Percentiles rank a stretch among this genome's conserved stretches.
Conservation (phyloP, 106 monocot genomes). For the Dioscorea dumetorum region DNA sequence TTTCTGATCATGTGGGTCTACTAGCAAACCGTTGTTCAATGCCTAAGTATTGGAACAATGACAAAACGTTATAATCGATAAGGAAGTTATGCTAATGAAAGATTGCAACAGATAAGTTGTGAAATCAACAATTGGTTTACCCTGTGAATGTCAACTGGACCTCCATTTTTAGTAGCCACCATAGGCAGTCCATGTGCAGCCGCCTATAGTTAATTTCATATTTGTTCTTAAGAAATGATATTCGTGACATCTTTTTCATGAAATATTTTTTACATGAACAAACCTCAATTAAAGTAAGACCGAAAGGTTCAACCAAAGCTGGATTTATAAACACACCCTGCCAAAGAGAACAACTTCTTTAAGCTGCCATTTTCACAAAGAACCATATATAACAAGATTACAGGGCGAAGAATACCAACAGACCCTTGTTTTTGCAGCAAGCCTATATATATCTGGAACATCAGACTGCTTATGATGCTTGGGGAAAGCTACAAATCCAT, state of each 20-base stretch:
- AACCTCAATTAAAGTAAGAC: slow-evolving; percentile 89
- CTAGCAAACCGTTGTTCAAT: slow-evolving; percentile 85
- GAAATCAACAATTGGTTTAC: slow-evolving; percentile 23
- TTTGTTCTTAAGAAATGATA: no score
- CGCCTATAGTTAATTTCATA: slow-evolving; percentile 34
- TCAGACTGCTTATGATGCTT: slow-evolving; percentile 91
- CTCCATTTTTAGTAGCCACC: slow-evolving; percentile 94
- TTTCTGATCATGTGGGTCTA: slow-evolving; percentile 86
- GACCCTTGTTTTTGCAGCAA: slow-evolving; percentile 89
- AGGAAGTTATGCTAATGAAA: no score
- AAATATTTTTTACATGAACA: neutral
- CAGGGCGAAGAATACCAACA: neutral
- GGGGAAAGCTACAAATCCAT: slow-evolving; percentile 81
- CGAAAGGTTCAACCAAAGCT: slow-evolving; percentile 93
- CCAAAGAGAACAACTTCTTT: neutral
- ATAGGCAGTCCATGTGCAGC: slow-evolving; percentile 98
- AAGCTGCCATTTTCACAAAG: neutral
- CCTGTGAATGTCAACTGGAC: slow-evolving; percentile 90
- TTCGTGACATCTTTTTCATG: neutral
- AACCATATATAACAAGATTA: neutral
- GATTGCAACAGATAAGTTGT: no score
- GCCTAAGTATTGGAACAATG: slow-evolving; percentile 36
- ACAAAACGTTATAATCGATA: neutral
- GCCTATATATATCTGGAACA: slow-evolving; percentile 90
- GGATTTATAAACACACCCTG: slow-evolving; percentile 98